phyloP scores from a whole-genome alignment of 768 basidiomycete genomes.

The Crassisporium funariophilum region DNA sequence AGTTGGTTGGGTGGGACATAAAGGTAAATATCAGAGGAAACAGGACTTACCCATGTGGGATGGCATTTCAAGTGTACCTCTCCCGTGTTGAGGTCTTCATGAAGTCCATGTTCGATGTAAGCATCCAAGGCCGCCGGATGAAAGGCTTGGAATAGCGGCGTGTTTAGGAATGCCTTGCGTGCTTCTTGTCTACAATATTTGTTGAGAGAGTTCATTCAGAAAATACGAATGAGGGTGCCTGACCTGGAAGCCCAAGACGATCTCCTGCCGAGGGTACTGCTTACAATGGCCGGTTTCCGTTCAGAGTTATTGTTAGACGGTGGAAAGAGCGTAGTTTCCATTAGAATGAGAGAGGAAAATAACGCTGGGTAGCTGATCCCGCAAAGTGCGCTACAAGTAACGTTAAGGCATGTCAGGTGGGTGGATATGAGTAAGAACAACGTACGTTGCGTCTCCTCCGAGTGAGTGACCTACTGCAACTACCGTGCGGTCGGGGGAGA shows the following conservation, averaged over 20 bases:
- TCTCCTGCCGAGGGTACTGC: constrained; percentile 18
- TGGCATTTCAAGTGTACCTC: constrained; percentile 23
- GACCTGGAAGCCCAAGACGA: constrained; percentile 29
- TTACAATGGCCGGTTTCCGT: constrained; percentile 5
- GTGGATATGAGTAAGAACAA: background rate
- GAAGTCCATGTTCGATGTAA: constrained; percentile 23
- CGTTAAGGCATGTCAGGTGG: background rate
- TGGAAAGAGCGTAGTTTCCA: constrained; percentile 24
- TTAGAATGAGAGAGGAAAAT: constrained; percentile 19
- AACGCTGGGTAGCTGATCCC: constrained; percentile 23
- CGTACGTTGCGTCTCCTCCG: constrained; percentile 26
- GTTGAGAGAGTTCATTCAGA: background rate
- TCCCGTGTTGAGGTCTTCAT: constrained; percentile 21
- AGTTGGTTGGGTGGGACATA: background rate
- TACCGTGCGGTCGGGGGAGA: constrained; percentile 16
- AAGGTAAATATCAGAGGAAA: background rate
- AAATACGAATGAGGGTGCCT: background rate
- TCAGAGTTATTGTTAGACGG: constrained; percentile 5
- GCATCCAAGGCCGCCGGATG: constrained; percentile 21
- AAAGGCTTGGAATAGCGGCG: constrained; percentile 23
- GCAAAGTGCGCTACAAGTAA: constrained; percentile 15
- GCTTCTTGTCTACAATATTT: constrained; percentile 23
- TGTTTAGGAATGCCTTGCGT: constrained; percentile 16
- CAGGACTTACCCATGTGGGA: constrained; percentile 13
- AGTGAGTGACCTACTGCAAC: constrained; percentile 27